A percentile compares a stretch with the other conserved stretches of the same genome.
Conservation (phyloP, 345 rosid genomes). For the Stellera chamaejasme region DNA sequence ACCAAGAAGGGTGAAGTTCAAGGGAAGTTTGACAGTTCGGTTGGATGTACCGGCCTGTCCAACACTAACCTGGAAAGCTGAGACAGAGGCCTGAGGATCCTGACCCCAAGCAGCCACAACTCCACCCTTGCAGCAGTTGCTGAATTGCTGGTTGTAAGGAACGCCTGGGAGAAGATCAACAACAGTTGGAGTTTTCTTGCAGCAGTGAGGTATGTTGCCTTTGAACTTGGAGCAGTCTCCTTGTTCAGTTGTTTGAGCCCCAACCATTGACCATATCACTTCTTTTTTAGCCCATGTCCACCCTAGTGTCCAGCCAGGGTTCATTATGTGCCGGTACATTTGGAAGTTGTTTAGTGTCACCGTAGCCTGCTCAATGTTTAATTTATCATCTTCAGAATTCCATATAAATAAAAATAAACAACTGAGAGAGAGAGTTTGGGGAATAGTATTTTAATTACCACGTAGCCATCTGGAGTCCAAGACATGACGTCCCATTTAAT, state of each 20-base stretch:
- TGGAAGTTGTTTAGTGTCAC: conserved; percentile 77
- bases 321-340: conserved; percentile 61
- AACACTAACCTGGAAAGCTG: conserved; percentile 69
- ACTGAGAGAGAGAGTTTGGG: too few species aligned
- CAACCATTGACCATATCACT: conserved; percentile 72
- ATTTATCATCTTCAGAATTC: background rate
- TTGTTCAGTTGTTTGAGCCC: conserved; percentile 84
- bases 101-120: conserved; percentile 72
- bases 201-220: conserved; percentile 72
- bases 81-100: conserved; percentile 62
- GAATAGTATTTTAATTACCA: conserved; percentile 28
- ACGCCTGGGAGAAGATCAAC: conserved; percentile 77
- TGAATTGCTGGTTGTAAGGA: conserved; percentile 69
- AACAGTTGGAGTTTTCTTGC: conserved; percentile 62
- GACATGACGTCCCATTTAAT: conserved; percentile 87
- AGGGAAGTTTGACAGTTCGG: conserved; percentile 76
- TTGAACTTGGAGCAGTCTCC: conserved; percentile 97
- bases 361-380: conserved; percentile 56
- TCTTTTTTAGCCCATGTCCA: conserved; percentile 96
- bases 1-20: conserved; percentile 77
- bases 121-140: conserved; percentile 93
- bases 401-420: too few species aligned
- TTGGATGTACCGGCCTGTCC: conserved; percentile 76
- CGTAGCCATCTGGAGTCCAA: conserved; percentile 86
- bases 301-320: conserved; percentile 79